Evolutionary conservation across 345 rosid genomes (phyloP), one percentile per base, ranked within the genome.

Genomic region (Salix arbutifolia): DNA sequence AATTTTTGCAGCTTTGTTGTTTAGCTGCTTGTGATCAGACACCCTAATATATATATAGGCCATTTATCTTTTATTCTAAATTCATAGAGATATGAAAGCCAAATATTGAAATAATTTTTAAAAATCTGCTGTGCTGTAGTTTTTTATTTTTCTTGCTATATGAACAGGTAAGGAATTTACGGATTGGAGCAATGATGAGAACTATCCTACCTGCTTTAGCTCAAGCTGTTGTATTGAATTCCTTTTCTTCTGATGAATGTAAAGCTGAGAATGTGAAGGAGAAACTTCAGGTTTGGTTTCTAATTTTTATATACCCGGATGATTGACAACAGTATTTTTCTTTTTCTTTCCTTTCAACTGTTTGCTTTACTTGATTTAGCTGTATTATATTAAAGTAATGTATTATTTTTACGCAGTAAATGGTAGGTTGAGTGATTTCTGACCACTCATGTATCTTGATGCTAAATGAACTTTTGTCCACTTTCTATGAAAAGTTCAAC

Each of bases 151-250:
- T 76, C 30, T 65, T 5, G 35, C 42, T 65, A 53, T 65, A 25
- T 67, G 56, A 37, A 67, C 70, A 92, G 96, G 89, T 90, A 72
- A 91, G 94, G 84, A 94, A 94, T 85, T 81, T 94, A 74, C 87
- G 97, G 73, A 94, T 92, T 86, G 97, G 96, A 70, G 98, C 98
- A 76, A 88, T 92, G 98, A 87, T 94, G 90, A 90, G 87, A 83
- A 91, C 97, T 60, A 74, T 94, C 81, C 87, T 94, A 56, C 98
- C 98, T 77, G 96, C 98, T 74, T 74, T 94, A 64, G 98, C 97
- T 76, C 91, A 88, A 84, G 97, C 97, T 69, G 77, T 94, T 53
- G 91, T 86, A 26, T 82, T 89, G 88, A 85, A 92, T 90, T 89
- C 87, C 30, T 83, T 76, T 40, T 80, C 78, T 67, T 70, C 72